phyloP scores from a whole-genome alignment of 179 eudicot genomes.

The Spinacia oleracea region DNA sequence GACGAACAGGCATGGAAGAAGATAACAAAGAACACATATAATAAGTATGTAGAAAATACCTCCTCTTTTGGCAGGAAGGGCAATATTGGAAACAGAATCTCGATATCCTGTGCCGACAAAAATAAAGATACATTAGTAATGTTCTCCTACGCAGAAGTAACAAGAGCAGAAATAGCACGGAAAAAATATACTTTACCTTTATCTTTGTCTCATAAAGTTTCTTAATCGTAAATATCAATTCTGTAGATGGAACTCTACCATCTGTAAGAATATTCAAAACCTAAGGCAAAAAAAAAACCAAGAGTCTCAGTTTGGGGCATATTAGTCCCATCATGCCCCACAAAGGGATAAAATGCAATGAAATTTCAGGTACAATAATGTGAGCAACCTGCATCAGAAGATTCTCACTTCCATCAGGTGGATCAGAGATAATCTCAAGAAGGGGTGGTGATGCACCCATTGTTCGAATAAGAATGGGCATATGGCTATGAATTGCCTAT shows the following conservation, averaged over 20 bases:
- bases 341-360: background rate
- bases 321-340: background rate
- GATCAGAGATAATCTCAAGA: slow-evolving; percentile 82
- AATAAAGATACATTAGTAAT: slow-evolving; percentile 23
- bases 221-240: slow-evolving; percentile 61
- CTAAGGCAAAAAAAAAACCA: slow-evolving; percentile 38
- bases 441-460: slow-evolving; percentile 83
- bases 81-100: slow-evolving; percentile 78
- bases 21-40: background rate
- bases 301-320: slow-evolving; percentile 14
- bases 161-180: background rate
- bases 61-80: slow-evolving; percentile 79
- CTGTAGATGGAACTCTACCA: slow-evolving; percentile 74
- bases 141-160: slow-evolving; percentile 15
- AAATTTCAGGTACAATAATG: slow-evolving; percentile 11
- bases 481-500: slow-evolving; percentile 82
- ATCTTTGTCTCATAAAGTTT: slow-evolving; percentile 63
- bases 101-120: slow-evolving; percentile 63
- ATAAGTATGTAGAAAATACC: slow-evolving; percentile 42
- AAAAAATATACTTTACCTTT: slow-evolving; percentile 39
- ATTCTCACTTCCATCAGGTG: slow-evolving; percentile 73
- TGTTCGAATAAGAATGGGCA: slow-evolving; percentile 89
- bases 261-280: slow-evolving; percentile 90
- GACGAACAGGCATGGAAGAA: background rate
- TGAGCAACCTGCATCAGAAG: slow-evolving; percentile 71